Evolutionary conservation across 345 rosid genomes (phyloP).

Genomic region (Gossypium ekmanianum): DNA sequence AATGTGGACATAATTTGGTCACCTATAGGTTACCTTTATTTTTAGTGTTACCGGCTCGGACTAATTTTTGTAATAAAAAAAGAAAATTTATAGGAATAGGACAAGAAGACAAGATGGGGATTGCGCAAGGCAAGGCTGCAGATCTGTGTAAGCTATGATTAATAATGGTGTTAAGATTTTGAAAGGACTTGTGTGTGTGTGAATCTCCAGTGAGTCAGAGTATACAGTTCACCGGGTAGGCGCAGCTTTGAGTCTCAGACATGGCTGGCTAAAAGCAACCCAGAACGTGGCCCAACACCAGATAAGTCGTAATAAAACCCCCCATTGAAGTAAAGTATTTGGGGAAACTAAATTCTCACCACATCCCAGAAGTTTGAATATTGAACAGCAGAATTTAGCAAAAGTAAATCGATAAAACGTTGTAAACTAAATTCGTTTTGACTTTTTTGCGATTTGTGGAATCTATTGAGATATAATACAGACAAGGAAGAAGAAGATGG

Average conservation of each 20-base stretch:
- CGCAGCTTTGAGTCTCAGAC: neutral
- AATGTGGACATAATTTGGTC: too few relatives aligned
- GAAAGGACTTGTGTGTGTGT: neutral
- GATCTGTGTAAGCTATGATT: neutral
- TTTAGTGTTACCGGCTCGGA: too few relatives aligned
- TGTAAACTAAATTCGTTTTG: neutral
- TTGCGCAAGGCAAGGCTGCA: neutral
- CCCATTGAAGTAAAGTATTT: too few relatives aligned
- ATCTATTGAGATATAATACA: neutral
- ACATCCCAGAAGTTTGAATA: neutral
- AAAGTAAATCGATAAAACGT: neutral
- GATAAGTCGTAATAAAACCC: neutral
- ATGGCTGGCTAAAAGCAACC: neutral
- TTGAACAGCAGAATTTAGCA: neutral
- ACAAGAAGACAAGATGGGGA: neutral
- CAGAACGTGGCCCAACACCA: neutral
- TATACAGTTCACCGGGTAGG: neutral
- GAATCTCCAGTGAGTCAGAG: neutral
- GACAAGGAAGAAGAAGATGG: neutral
- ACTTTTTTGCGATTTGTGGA: neutral
- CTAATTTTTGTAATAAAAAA: too few relatives aligned
- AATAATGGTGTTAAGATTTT: neutral
- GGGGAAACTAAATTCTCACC: neutral
- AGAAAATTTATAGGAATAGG: neutral
- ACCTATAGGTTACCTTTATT: too few relatives aligned